phyloP scores from a whole-genome alignment of 805 yeast genomes.

The Teunomyces aglyptinius region DNA sequence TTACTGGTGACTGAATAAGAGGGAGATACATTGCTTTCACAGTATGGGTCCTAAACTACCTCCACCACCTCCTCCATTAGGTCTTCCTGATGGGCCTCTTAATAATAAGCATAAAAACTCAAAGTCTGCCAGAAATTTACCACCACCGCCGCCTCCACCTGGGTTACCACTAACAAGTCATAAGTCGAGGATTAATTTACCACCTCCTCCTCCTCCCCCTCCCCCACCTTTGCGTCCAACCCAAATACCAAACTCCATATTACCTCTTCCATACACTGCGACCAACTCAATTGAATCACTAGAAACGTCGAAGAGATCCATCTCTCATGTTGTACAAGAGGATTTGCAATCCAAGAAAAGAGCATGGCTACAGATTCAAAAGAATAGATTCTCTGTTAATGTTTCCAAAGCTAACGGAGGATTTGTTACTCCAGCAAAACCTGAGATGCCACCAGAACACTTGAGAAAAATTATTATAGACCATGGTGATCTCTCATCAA shows the following conservation, averaged over 20 bases:
- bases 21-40: neutral
- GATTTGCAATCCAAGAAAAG: conserved; percentile 46
- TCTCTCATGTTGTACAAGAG: conserved; percentile 3
- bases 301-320: neutral
- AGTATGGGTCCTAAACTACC: conserved; percentile 14
- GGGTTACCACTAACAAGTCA: neutral
- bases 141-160: conserved; percentile 5
- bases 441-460: conserved; percentile 93
- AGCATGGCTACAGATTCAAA: conserved; percentile 66
- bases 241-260: neutral
- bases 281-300: neutral
- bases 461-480: conserved; percentile 77
- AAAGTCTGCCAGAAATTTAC: neutral
- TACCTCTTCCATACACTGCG: neutral
- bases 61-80: conserved; percentile 24
- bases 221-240: conserved; percentile 9
- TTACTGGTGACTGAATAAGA: too few relatives aligned
- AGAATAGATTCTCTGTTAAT: conserved; percentile 44
- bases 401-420: conserved; percentile 36
- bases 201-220: conserved; percentile 13
- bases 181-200: neutral
- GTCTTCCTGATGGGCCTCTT: conserved; percentile 6
- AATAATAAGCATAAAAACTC: neutral
- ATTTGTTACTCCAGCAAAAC: conserved; percentile 57
- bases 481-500: conserved; percentile 82